Percentiles rank a stretch among this genome's conserved stretches.
Conservation (phyloP, 1,284 basidiomycete genomes). For the Veloporphyrellus conicus region DNA sequence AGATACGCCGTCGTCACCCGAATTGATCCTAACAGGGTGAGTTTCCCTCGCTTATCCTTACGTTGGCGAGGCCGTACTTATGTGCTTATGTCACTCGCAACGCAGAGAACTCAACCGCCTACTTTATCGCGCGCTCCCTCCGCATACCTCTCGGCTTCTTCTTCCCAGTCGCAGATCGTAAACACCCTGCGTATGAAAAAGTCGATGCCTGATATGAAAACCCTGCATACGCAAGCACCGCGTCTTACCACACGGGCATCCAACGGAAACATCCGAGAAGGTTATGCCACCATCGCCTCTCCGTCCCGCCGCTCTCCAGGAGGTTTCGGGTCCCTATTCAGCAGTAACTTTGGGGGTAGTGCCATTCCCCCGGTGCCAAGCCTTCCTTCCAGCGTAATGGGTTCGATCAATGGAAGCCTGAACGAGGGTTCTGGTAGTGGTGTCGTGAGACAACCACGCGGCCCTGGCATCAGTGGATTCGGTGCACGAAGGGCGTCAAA, state of each 20-base stretch:
- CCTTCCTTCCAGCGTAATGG: constrained; percentile 56
- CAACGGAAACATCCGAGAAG: constrained; percentile 87
- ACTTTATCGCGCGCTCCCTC: constrained; percentile 74
- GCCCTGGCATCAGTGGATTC: constrained; percentile 70
- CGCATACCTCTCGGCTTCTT: constrained; percentile 59
- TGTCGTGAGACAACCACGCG: constrained; percentile 76
- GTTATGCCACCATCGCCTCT: constrained; percentile 83
- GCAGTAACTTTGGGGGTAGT: constrained; percentile 38
- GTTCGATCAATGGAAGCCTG: constrained; percentile 38
- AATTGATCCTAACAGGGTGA: constrained; percentile 71
- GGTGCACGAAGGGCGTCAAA: constrained; percentile 53
- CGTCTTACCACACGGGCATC: constrained; percentile 80
- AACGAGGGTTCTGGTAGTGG: constrained; percentile 46
- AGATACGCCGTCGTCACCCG: constrained; percentile 90
- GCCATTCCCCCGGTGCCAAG: constrained; percentile 72
- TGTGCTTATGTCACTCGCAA: constrained; percentile 14
- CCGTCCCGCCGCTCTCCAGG: constrained; percentile 70
- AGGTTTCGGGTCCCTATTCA: constrained; percentile 66
- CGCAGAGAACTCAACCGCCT: constrained; percentile 43
- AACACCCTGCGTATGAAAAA: constrained; percentile 82
- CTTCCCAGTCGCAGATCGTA: constrained; percentile 44
- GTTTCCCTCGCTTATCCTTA: constrained; percentile 28
- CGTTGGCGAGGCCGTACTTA: constrained; percentile 13
- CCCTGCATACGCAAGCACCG: constrained; percentile 73
- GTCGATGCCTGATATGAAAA: constrained; percentile 93